Conservation (phyloP, 148 eudicot species). For the Chenopodium album region DNA sequence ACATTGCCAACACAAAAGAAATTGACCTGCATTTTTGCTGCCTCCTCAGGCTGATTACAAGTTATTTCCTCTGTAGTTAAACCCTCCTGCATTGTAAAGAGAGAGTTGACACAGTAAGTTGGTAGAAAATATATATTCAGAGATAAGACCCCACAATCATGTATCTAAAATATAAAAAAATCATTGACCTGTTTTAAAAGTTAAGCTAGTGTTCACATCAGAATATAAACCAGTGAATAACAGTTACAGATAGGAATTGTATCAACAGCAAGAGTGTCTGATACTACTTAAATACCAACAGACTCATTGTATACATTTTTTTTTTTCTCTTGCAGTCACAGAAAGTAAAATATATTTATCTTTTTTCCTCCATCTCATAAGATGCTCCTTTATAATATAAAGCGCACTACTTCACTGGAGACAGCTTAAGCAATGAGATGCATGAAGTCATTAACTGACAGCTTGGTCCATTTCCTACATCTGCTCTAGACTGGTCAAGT, state of each 20-base stretch:
- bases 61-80: conserved; percentile 87
- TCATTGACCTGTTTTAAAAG: background rate
- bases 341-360: background rate
- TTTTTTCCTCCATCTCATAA: too few species aligned
- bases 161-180: background rate
- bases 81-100: conserved; percentile 56
- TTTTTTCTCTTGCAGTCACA: background rate
- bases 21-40: conserved; percentile 66
- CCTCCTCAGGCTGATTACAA: conserved; percentile 82
- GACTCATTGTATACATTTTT: background rate
- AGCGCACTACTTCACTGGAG: too few species aligned
- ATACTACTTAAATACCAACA: background rate
- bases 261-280: background rate
- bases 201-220: background rate
- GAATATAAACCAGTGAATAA: background rate
- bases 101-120: conserved; percentile 2
- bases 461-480: background rate
- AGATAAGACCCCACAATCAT: background rate
- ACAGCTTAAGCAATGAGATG: background rate
- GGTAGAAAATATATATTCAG: background rate
- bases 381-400: too few species aligned
- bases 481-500: background rate
- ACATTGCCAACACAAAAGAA: conserved; percentile 5
- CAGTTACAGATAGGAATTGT: background rate
- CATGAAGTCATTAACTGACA: background rate